Evolutionary conservation across 768 basidiomycete species (phyloP).

Genomic region (Macrolepiota fuliginosa): DNA sequence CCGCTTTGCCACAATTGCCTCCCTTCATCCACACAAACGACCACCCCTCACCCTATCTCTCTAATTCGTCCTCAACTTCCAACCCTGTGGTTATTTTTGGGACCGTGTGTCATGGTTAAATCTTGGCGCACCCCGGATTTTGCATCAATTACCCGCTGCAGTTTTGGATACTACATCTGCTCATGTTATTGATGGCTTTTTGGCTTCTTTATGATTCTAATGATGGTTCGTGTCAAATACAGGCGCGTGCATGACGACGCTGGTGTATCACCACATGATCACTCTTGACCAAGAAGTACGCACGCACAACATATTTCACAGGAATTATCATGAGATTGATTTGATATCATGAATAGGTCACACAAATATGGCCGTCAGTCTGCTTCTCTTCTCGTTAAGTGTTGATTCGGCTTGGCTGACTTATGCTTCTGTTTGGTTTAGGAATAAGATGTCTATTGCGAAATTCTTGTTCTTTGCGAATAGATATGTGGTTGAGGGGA

Average conservation of each 20-base stretch:
- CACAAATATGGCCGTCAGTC: conserved; percentile 24
- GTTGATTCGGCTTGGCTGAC: not conserved
- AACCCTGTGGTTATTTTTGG: not conserved
- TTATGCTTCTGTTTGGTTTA: conserved; percentile 2
- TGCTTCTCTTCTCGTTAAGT: not conserved
- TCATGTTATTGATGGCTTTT: too few species aligned
- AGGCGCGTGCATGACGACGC: conserved; percentile 25
- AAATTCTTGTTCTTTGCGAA: conserved; percentile 26
- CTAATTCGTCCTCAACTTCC: not conserved
- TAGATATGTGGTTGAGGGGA: conserved; percentile 26
- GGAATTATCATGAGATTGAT: not conserved
- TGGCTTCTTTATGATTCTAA: not conserved
- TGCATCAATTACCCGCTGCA: too few species aligned
- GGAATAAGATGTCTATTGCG: conserved; percentile 21
- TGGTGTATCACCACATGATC: conserved; percentile 24
- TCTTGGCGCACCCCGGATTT: too few species aligned
- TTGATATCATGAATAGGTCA: conserved; percentile 12
- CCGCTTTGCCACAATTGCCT: not conserved
- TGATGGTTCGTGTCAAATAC: too few species aligned
- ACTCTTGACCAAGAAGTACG: conserved; percentile 25
- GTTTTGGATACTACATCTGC: too few species aligned
- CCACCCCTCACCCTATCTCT: not conserved
- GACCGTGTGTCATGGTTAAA: not conserved
- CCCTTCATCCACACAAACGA: not conserved
- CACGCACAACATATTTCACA: not conserved